These are phyloP conservation scores for Yamadazyma friedrichii DNA, from an alignment of 1,139 yeast species.

Conservation along the genomic window DNA sequence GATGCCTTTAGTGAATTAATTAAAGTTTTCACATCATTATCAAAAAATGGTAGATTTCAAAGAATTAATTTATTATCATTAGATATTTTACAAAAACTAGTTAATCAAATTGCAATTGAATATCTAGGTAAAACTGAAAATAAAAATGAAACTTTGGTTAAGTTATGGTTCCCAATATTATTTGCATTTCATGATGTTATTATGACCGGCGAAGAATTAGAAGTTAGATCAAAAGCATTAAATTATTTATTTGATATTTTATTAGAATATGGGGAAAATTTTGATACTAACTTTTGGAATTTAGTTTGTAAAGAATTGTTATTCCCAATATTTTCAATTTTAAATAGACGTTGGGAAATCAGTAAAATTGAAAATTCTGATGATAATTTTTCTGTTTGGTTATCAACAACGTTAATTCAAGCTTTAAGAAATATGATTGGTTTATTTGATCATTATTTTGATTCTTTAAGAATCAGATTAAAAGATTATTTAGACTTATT, in stretches of 20 bases:
- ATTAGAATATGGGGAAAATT: constrained; percentile 74
- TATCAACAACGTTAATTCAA: constrained; percentile 93
- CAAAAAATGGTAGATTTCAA: constrained; percentile 83
- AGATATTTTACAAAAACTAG: constrained; percentile 67
- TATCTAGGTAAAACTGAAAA: constrained; percentile 23
- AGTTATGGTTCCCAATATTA: constrained; percentile 79
- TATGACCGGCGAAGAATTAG: constrained; percentile 92
- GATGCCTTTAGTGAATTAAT: constrained; percentile 76
- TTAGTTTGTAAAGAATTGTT: constrained; percentile 70
- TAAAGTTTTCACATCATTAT: constrained; percentile 73
- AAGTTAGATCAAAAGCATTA: constrained; percentile 87
- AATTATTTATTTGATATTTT: constrained; percentile 78
- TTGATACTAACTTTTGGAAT: constrained; percentile 79
- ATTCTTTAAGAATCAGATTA: constrained; percentile 66
- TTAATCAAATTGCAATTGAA: constrained; percentile 54
- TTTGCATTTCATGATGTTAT: constrained; percentile 84
- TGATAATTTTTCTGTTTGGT: constrained; percentile 92
- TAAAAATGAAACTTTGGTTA: constrained; percentile 39
- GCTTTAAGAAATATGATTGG: constrained; percentile 89
- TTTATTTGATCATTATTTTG: constrained; percentile 78
- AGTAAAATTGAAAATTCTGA: constrained; percentile 50
- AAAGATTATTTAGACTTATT: constrained; percentile 76
- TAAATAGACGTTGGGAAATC: constrained; percentile 75
- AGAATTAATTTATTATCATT: constrained; percentile 77
- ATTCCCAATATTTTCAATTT: constrained; percentile 86